These are phyloP conservation scores for Taphrina pruni DNA, from an alignment of 1,139 yeast genomes.

Conservation along the genomic window DNA sequence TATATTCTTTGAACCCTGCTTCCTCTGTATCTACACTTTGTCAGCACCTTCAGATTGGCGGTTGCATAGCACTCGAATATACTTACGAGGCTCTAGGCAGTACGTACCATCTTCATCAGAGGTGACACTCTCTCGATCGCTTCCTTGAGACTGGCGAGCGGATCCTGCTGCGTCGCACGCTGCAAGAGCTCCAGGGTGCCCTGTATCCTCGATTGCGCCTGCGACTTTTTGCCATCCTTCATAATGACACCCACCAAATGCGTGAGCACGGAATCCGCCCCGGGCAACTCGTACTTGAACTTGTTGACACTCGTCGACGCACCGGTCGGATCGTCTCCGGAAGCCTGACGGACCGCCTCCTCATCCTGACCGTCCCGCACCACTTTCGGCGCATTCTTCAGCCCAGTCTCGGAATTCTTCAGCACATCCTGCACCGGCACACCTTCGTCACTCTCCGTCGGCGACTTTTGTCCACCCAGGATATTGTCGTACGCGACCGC, in stretches of 20 bases:
- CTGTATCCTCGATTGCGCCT: conserved; percentile 74
- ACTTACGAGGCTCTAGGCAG: conserved; percentile 30
- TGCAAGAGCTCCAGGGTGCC: conserved; percentile 69
- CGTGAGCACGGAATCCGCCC: conserved; percentile 71
- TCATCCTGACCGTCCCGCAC: conserved; percentile 42
- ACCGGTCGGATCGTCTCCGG: conserved; percentile 28
- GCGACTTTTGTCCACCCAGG: conserved; percentile 40
- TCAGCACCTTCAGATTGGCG: neutral
- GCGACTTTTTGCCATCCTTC: conserved; percentile 88
- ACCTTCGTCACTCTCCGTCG: conserved; percentile 46
- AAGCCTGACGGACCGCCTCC: neutral
- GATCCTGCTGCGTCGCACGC: conserved; percentile 68
- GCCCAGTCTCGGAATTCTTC: conserved; percentile 44
- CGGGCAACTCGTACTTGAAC: conserved; percentile 52
- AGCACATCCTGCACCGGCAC: conserved; percentile 46
- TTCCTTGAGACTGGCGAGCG: conserved; percentile 73
- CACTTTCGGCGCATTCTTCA: conserved; percentile 45
- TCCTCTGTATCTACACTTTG: conserved; percentile 26
- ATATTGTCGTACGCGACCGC: conserved; percentile 41
- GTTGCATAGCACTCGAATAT: neutral
- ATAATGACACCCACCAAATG: conserved; percentile 85
- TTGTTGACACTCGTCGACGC: conserved; percentile 31
- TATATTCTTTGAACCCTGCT: conserved; percentile 46
- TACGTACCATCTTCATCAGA: conserved; percentile 63
- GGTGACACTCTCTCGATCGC: conserved; percentile 87